These are phyloP conservation scores for Thymus quinquecostatus DNA, from an alignment of 257 asterid genomes.

Conservation along the genomic window DNA sequence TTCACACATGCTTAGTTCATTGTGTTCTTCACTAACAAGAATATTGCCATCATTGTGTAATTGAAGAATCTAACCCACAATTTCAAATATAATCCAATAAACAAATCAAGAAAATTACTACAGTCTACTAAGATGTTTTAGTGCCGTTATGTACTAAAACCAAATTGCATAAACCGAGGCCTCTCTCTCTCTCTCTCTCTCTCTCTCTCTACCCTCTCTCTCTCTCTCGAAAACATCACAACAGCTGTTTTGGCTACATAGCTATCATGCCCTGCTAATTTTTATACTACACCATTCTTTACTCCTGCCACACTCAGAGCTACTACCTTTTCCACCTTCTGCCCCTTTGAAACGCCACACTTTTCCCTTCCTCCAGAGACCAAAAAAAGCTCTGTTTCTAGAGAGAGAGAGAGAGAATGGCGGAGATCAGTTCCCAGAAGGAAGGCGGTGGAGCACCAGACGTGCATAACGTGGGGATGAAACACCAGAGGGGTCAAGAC, in stretches of 20 bases:
- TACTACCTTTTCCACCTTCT: constrained; percentile 6
- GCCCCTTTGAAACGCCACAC: not conserved
- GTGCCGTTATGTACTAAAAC: constrained; percentile 26
- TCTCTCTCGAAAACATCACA: constrained; percentile 65
- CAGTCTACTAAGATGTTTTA: not conserved
- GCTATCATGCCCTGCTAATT: constrained; percentile 27
- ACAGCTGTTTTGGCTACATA: constrained; percentile 50
- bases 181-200: not conserved
- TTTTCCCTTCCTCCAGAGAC: not conserved
- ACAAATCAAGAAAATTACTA: constrained; percentile 12
- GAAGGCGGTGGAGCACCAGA: constrained; percentile 40
- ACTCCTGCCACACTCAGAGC: constrained; percentile 20
- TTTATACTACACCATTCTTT: constrained; percentile 18
- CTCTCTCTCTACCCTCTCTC: not conserved
- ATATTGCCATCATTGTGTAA: not conserved
- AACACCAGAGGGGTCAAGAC: constrained; percentile 50
- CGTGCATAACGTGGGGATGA: constrained; percentile 45
- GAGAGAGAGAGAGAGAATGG: constrained; percentile 37
- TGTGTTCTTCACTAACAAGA: constrained; percentile 32
- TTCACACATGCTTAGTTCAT: constrained; percentile 20
- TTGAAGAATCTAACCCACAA: constrained; percentile 10
- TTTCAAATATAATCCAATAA: not conserved
- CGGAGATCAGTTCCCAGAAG: constrained; percentile 41
- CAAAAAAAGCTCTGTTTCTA: not conserved
- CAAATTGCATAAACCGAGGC: constrained; percentile 53